phyloP scores from a whole-genome alignment of 2,329 filamentous ascomycete genomes.

The Rutstroemia sp. region DNA sequence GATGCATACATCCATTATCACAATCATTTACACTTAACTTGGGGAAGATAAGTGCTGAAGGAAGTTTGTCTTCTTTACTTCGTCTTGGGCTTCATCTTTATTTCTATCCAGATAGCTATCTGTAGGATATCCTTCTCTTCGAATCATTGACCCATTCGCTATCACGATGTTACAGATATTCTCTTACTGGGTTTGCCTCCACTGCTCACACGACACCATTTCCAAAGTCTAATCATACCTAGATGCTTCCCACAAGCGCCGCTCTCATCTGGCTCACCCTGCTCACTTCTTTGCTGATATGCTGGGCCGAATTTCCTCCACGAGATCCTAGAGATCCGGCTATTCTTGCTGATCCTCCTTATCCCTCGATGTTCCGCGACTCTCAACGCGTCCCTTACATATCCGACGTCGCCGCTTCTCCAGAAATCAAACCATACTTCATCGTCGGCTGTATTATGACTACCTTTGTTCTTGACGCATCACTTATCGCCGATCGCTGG shows the following conservation, averaged over 20 bases:
- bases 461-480: slow-evolving; percentile 71
- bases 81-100: too few relatives aligned
- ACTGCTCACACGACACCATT: too few relatives aligned
- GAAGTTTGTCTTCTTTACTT: too few relatives aligned
- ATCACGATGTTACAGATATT: too few relatives aligned
- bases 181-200: too few relatives aligned
- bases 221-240: slow-evolving; percentile 6
- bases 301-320: slow-evolving; percentile 1
- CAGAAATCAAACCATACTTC: slow-evolving; percentile 66
- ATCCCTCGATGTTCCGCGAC: slow-evolving; percentile 48
- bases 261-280: slow-evolving; percentile 5
- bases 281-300: neutral
- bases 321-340: neutral
- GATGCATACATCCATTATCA: too few relatives aligned
- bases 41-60: too few relatives aligned
- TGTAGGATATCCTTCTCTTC: too few relatives aligned
- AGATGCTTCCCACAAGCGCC: slow-evolving; percentile 6
- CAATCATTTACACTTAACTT: too few relatives aligned
- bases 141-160: too few relatives aligned
- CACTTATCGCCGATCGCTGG: slow-evolving; percentile 77
- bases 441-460: slow-evolving; percentile 64
- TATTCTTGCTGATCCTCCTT: slow-evolving; percentile 40
- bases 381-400: slow-evolving; percentile 63
- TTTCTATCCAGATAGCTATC: too few relatives aligned
- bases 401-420: slow-evolving; percentile 52